Conservation (phyloP, 495 filamentous ascomycete species). For the Aspergillus ellipticus region DNA sequence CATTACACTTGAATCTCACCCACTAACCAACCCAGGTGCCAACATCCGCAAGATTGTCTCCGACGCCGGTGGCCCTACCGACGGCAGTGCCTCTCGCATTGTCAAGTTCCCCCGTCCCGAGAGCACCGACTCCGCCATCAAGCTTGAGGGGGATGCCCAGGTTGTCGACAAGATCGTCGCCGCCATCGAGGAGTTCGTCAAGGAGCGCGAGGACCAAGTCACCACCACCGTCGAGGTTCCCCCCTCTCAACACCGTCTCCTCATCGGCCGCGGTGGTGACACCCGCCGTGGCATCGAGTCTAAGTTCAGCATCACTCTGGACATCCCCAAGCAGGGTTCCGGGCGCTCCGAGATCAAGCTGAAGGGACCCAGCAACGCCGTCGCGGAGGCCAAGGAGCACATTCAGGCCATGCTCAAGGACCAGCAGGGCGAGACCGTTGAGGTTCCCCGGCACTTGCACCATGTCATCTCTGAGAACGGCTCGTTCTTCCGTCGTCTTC, state of each 20-base stretch:
- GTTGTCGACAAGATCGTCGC: constrained; percentile 87
- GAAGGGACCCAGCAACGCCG: constrained; percentile 68
- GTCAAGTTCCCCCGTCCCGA: constrained; percentile 89
- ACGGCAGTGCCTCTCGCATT: constrained; percentile 73
- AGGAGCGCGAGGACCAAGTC: constrained; percentile 73
- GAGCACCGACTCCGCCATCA: constrained; percentile 71
- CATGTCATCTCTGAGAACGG: constrained; percentile 85
- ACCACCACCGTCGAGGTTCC: constrained; percentile 75
- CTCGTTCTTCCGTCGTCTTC: constrained; percentile 82
- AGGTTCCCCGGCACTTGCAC: constrained; percentile 76
- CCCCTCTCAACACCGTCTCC: constrained; percentile 78
- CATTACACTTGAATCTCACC: background rate
- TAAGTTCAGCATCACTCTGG: constrained; percentile 81
- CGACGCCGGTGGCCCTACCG: constrained; percentile 83
- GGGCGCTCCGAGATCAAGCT: constrained; percentile 73
- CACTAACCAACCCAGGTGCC: constrained; percentile 59
- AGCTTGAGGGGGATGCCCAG: constrained; percentile 73
- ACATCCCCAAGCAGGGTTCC: constrained; percentile 79
- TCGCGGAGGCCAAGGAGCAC: constrained; percentile 81
- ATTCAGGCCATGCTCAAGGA: constrained; percentile 77
- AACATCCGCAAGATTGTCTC: constrained; percentile 84
- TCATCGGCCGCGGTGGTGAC: constrained; percentile 91
- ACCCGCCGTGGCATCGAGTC: constrained; percentile 80
- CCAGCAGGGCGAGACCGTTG: constrained; percentile 79
- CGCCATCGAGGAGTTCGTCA: constrained; percentile 73